Base-by-base conservation (phyloP, 2,329 filamentous ascomycete genomes). In the Claviceps citrina region DNA sequence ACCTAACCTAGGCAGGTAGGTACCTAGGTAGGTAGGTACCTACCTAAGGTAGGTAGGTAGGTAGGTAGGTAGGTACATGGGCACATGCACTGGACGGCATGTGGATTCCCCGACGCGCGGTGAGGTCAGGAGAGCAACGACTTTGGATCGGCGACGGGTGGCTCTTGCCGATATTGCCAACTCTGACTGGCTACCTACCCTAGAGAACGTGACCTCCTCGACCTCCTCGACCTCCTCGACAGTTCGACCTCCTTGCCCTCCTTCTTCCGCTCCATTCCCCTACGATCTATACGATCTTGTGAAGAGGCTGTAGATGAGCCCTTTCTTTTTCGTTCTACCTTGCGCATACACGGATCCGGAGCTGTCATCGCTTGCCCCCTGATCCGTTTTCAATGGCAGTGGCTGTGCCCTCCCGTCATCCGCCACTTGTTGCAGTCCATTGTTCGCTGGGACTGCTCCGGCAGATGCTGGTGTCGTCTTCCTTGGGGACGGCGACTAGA, bases 251-350 rank as follows among this genome's bases (percentile, higher is more conserved):
- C 31, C 15, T 19, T n/a, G n/a, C n/a, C n/a, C 24, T 27, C n/a
- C 16, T 36, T 19, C 34, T 5, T 36, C 6, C 16, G 5, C 9
- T 5, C 24, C 20, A 3, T n/a, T 13, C 8, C 16, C 10, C 24
- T 12, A 13, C 12, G 9, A n/a, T 19, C 24, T 10, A 18, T 4
- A 35, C 16, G 38, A 41, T 26, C 47, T 36, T n/a, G 43, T 41
- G 31, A 49, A 43, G 5, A 44, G 20, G 9, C 39, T 40, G 4
- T 43, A 40, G n/a, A 49, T 45, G 19, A 49, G 41, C 25, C 46
- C 43, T 38, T 43, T 47, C 25, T 40, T 45, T 36, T 42, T 45
- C 18, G 26, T 46, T 7, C 43, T 27, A 1, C 19, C 26, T 20
- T 43, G 33, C 10, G 16, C 12, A 27, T 38, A 20, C 8, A 24